A percentile compares a stretch with the other conserved stretches of the same genome.
Conservation (phyloP, 257 asterid genomes). For the Ocimum tenuiflorum region DNA sequence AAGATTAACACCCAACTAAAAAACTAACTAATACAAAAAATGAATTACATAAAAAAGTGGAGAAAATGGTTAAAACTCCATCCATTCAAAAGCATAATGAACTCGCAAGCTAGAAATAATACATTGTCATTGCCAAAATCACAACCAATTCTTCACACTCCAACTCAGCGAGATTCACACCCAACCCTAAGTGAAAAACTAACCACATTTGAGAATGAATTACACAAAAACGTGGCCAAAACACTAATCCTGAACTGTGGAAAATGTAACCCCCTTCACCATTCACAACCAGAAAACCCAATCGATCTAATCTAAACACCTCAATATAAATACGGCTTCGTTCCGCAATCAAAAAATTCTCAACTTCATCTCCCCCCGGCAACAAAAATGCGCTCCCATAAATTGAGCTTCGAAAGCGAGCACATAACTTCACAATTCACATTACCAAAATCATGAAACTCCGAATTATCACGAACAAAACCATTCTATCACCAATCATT, state of each 20-base stretch:
- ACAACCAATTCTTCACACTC: neutral
- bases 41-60: no score
- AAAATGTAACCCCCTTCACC: neutral
- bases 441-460: neutral
- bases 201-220: neutral
- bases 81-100: neutral
- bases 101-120: neutral
- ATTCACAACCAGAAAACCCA: neutral
- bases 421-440: slow-evolving; percentile 1
- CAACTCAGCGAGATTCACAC: neutral
- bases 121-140: neutral
- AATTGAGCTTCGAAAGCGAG: neutral
- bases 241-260: neutral
- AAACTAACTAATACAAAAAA: no score
- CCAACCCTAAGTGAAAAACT: neutral
- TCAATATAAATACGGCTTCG: neutral
- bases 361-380: neutral
- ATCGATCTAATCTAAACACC: neutral
- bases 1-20: no score
- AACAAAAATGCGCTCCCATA: neutral
- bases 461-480: neutral
- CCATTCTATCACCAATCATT: neutral
- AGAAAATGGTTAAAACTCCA: no score
- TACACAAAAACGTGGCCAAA: neutral
- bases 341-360: neutral